These are phyloP conservation scores for Globisporangium paddicum DNA, from an alignment of 352 stramenopile genomes.

Conservation along the genomic window DNA sequence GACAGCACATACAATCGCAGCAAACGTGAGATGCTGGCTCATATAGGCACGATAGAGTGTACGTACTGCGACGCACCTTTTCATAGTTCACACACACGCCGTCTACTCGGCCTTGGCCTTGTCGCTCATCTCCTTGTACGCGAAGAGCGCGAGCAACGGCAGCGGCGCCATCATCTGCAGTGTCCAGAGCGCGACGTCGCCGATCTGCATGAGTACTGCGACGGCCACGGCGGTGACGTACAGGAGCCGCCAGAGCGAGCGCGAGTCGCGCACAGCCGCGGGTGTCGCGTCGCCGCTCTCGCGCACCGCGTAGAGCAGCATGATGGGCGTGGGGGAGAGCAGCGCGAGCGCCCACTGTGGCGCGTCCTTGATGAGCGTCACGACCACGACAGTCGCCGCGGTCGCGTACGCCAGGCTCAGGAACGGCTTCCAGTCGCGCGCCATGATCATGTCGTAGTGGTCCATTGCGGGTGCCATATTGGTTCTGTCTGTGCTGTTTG, in stretches of 20 bases:
- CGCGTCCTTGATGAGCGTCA: constrained; percentile 2
- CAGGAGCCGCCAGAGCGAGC: neutral
- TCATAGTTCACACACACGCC: neutral
- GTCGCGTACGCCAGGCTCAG: neutral
- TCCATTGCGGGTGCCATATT: neutral
- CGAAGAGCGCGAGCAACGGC: constrained; percentile 1
- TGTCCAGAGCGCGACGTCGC: constrained; percentile 1
- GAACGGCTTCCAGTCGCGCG: constrained; percentile 2
- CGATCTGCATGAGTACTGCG: neutral
- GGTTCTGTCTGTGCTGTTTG: neutral
- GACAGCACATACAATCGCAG: neutral
- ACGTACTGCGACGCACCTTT: no score
- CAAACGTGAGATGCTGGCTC: neutral
- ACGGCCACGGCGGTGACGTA: neutral
- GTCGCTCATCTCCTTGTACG: neutral
- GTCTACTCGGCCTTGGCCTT: neutral
- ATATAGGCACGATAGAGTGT: no score
- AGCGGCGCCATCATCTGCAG: neutral
- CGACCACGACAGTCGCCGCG: neutral
- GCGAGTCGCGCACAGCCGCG: constrained; percentile 1
- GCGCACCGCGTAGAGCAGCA: neutral
- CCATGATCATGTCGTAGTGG: neutral
- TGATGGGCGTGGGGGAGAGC: constrained; percentile 1
- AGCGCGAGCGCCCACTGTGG: constrained; percentile 2
- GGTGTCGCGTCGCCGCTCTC: neutral